A percentile compares a stretch with the other conserved stretches of the same genome.
phyloP scores from a whole-genome alignment of 2,329 filamentous ascomycete species.

The Cytospora schulzeri region DNA sequence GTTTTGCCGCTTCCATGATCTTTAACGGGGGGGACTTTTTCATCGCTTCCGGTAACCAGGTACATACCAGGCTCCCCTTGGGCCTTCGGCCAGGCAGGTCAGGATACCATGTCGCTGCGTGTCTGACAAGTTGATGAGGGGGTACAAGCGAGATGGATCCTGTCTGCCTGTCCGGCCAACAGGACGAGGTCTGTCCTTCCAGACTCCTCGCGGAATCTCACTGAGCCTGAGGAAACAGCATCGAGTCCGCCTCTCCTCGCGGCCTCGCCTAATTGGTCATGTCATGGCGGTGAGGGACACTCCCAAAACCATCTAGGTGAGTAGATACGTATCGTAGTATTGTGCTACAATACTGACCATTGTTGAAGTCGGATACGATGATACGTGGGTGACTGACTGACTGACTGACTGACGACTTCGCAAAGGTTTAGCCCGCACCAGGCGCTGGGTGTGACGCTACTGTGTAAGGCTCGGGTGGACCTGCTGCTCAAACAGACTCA shows the following conservation, averaged over 20 bases:
- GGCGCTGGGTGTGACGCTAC: background rate
- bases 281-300: conserved; percentile 3
- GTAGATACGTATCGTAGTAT: background rate
- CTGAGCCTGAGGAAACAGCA: background rate
- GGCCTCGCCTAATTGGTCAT: background rate
- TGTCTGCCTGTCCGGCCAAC: background rate
- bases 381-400: background rate
- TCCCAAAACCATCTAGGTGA: background rate
- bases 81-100: too few species aligned
- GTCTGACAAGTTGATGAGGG: background rate
- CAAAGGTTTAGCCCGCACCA: conserved; percentile 2
- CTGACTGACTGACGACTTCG: background rate
- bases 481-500: conserved; percentile 6
- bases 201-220: background rate
- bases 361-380: background rate
- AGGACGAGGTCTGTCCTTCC: background rate
- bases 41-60: background rate
- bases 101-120: background rate
- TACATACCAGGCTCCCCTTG: background rate
- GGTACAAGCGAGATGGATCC: background rate
- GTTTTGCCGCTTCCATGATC: background rate
- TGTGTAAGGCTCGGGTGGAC: conserved; percentile 5
- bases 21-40: background rate
- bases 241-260: background rate
- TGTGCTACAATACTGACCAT: background rate